Percentiles rank a stretch among this genome's conserved stretches.
phyloP scores from a whole-genome alignment of 2,329 filamentous ascomycete genomes.

The Rhinocladiella similis region DNA sequence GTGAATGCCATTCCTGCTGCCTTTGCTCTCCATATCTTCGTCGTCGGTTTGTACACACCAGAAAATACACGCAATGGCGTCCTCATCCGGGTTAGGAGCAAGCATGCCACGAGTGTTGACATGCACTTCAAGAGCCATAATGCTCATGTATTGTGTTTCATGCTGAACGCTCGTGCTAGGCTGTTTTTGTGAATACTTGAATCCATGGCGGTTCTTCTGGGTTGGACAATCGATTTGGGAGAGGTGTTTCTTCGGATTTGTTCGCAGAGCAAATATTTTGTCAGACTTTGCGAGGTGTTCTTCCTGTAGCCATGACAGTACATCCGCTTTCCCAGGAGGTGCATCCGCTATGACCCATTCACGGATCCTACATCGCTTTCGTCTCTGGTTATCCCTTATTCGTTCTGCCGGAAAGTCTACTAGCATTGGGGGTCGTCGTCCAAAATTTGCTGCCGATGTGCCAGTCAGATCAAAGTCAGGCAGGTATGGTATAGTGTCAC shows the following conservation, averaged over 20 bases:
- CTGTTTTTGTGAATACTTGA: constrained; percentile 79
- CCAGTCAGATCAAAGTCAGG: constrained; percentile 72
- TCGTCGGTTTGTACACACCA: constrained; percentile 85
- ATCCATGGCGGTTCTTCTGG: constrained; percentile 76
- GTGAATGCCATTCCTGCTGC: constrained; percentile 48
- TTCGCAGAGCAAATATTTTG: constrained; percentile 6
- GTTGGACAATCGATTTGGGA: constrained; percentile 91
- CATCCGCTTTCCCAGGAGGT: constrained; percentile 71
- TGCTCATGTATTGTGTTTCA: constrained; percentile 92
- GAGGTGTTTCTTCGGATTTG: constrained; percentile 36
- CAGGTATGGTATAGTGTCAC: constrained; percentile 74
- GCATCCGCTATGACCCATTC: constrained; percentile 74
- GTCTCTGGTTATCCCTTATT: constrained; percentile 52
- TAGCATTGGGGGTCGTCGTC: constrained; percentile 49
- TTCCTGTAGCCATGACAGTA: constrained; percentile 65
- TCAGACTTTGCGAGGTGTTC: constrained; percentile 20
- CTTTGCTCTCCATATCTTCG: constrained; percentile 47
- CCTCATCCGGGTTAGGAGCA: constrained; percentile 84
- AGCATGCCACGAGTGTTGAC: constrained; percentile 81
- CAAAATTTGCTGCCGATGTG: constrained; percentile 56
- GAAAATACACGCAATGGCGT: constrained; percentile 84
- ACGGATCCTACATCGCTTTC: constrained; percentile 60
- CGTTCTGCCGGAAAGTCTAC: constrained; percentile 56
- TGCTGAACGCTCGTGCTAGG: constrained; percentile 75
- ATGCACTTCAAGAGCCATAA: constrained; percentile 91